Conservation (phyloP, 2,329 filamentous ascomycete genomes). For the Arachnomyces sp. region DNA sequence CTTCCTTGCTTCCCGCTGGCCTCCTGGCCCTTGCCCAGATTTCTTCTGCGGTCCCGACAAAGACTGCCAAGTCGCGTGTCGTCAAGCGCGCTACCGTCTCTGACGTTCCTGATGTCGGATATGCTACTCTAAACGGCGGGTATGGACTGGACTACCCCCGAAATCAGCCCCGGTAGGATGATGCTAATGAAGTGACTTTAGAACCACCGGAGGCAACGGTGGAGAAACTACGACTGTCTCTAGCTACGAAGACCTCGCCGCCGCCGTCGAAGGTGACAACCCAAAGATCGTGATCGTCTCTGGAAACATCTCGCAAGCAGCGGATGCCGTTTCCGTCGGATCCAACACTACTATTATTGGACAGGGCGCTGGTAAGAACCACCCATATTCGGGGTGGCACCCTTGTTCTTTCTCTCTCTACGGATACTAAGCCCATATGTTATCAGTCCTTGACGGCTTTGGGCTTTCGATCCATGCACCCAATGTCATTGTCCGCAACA, state of each 20-base stretch:
- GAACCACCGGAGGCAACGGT: slow-evolving; percentile 47
- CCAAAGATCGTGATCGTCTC: slow-evolving; percentile 40
- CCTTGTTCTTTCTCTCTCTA: not conserved
- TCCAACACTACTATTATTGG: slow-evolving; percentile 48
- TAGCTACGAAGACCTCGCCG: slow-evolving; percentile 42
- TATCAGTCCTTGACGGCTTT: slow-evolving; percentile 33
- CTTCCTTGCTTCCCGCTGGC: too few relatives aligned
- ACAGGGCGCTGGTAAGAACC: slow-evolving; percentile 1
- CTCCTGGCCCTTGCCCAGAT: too few relatives aligned
- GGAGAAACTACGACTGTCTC: slow-evolving; percentile 49
- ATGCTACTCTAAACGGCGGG: slow-evolving; percentile 41
- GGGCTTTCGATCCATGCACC: slow-evolving; percentile 47
- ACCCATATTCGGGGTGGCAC: not conserved
- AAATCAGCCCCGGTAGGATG: too few relatives aligned
- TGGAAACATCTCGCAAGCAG: slow-evolving; percentile 37
- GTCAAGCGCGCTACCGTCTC: slow-evolving; percentile 20
- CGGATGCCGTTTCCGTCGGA: slow-evolving; percentile 37
- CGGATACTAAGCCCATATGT: slow-evolving; percentile 22
- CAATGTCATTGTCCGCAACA: slow-evolving; percentile 57
- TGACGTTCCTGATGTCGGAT: slow-evolving; percentile 32
- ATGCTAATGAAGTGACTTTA: too few relatives aligned
- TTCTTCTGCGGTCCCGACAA: too few relatives aligned
- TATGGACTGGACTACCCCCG: too few relatives aligned
- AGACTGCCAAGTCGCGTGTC: too few relatives aligned
- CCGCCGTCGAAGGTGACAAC: slow-evolving; percentile 41